phyloP scores from a whole-genome alignment of 768 basidiomycete species.

The Rhodotorula babjevae region DNA sequence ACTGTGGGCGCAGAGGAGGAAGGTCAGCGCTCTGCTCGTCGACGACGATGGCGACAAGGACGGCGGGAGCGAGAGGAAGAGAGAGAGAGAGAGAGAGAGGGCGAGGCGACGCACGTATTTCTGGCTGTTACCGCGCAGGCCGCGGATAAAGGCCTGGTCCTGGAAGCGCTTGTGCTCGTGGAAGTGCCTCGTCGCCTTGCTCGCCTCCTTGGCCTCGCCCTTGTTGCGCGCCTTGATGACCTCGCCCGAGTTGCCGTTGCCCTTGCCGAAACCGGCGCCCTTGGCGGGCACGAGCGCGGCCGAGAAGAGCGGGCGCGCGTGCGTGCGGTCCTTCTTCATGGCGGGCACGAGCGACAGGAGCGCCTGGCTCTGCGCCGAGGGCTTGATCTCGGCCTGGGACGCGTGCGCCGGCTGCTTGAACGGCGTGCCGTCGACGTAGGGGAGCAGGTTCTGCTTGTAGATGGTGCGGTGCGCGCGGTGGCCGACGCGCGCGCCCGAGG shows the following conservation, averaged over 20 bases:
- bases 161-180: constrained; percentile 72
- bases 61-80: constrained; percentile 46
- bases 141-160: constrained; percentile 78
- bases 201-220: constrained; percentile 92
- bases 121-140: constrained; percentile 73
- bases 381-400: constrained; percentile 29
- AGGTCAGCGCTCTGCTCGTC: not conserved
- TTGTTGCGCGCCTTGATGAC: constrained; percentile 84
- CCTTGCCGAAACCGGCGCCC: constrained; percentile 73
- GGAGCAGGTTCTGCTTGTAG: constrained; percentile 64
- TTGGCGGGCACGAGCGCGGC: constrained; percentile 70
- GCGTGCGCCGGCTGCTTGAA: constrained; percentile 43
- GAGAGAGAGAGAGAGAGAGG: no score
- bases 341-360: constrained; percentile 39
- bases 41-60: not conserved
- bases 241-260: constrained; percentile 58
- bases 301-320: constrained; percentile 50
- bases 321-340: constrained; percentile 36
- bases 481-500: constrained; percentile 85
- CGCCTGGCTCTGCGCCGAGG: constrained; percentile 47
- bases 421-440: constrained; percentile 33
- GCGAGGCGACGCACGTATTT: constrained; percentile 59
- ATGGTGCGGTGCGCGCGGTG: constrained; percentile 82
- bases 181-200: constrained; percentile 75
- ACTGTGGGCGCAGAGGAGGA: not conserved